Evolutionary conservation across 805 yeast species (phyloP).

Genomic region (Starmerella vaccinii): DNA sequence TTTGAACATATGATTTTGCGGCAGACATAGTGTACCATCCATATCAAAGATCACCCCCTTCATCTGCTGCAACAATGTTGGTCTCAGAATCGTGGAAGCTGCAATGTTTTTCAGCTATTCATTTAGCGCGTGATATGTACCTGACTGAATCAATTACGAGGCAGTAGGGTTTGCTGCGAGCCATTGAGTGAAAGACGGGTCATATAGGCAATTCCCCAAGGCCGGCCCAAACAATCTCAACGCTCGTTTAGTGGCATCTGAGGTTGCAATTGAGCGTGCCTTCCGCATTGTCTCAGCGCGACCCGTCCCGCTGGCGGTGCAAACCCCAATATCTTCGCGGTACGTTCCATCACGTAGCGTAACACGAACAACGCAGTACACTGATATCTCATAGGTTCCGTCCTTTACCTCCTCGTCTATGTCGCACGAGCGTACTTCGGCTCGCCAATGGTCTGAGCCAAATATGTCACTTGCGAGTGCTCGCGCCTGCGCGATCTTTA

Average conservation of each 20-base stretch:
- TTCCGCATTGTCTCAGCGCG: constrained; percentile 68
- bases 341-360: constrained; percentile 71
- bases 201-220: constrained; percentile 42
- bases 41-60: constrained; percentile 60
- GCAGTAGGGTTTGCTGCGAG: constrained; percentile 5
- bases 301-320: constrained; percentile 43
- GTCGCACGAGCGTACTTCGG: not conserved
- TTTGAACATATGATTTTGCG: constrained; percentile 37
- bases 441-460: constrained; percentile 16
- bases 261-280: constrained; percentile 70
- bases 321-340: constrained; percentile 70
- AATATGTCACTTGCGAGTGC: constrained; percentile 18
- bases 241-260: constrained; percentile 59
- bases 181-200: constrained; percentile 22
- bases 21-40: constrained; percentile 68
- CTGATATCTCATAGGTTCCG: not conserved
- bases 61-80: constrained; percentile 21
- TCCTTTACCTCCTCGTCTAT: not conserved
- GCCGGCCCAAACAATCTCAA: constrained; percentile 71
- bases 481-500: constrained; percentile 9
- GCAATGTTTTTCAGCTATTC: not conserved
- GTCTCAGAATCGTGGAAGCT: too few relatives aligned
- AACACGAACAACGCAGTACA: constrained; percentile 42
- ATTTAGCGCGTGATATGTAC: not conserved
- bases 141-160: not conserved